Conservation (phyloP, 345 rosid species). For the Eutrema heterophyllum region DNA sequence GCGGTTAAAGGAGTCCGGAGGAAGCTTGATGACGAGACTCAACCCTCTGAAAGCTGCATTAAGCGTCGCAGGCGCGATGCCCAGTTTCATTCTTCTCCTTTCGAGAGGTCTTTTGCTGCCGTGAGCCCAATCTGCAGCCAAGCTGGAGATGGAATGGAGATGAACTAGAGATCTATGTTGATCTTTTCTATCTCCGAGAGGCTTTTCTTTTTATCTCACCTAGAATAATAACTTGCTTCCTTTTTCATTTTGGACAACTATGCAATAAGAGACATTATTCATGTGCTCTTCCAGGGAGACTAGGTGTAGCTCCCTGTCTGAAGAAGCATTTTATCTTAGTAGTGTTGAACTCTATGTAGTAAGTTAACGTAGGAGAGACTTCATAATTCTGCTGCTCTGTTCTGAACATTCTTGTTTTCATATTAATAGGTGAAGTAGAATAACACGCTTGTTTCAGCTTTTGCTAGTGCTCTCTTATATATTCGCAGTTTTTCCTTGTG, state of each 20-base stretch:
- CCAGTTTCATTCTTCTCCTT: constrained; percentile 51
- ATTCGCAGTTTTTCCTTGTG: neutral
- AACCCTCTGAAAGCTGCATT: constrained; percentile 56
- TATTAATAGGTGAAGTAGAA: constrained; percentile 13
- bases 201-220: neutral
- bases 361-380: constrained; percentile 22
- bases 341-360: constrained; percentile 19
- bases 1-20: constrained; percentile 87
- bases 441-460: constrained; percentile 9
- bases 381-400: constrained; percentile 3
- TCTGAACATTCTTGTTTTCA: constrained; percentile 6
- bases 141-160: constrained; percentile 94
- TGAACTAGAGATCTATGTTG: constrained; percentile 71
- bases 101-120: constrained; percentile 80
- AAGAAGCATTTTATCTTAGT: constrained; percentile 17
- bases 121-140: constrained; percentile 85
- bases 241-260: constrained; percentile 26
- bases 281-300: constrained; percentile 40
- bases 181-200: neutral
- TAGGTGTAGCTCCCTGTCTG: constrained; percentile 15
- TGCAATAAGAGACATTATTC: constrained; percentile 37
- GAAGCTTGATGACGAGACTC: constrained; percentile 82
- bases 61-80: constrained; percentile 69
- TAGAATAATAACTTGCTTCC: constrained; percentile 14
- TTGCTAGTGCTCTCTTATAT: neutral